These are phyloP conservation scores for Phallus indusiatus DNA, from an alignment of 768 basidiomycete species.

Conservation along the genomic window DNA sequence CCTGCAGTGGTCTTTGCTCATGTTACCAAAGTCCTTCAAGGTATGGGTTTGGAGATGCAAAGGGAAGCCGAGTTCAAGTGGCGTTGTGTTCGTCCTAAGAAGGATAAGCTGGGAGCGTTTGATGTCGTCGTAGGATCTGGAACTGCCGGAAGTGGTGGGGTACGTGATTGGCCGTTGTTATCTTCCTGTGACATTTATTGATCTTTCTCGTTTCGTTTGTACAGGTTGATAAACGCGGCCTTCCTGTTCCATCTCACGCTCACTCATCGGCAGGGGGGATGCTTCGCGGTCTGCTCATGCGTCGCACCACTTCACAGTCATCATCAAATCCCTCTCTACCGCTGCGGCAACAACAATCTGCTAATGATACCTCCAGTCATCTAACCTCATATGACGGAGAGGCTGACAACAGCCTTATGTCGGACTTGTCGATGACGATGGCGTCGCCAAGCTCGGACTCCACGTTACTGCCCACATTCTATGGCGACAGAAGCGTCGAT, in stretches of 20 bases:
- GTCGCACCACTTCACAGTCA: constrained; percentile 83
- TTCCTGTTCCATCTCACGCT: constrained; percentile 73
- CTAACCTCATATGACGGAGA: constrained; percentile 31
- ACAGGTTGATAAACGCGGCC: constrained; percentile 82
- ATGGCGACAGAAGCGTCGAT: constrained; percentile 75
- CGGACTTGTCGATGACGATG: constrained; percentile 17
- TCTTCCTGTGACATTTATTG: constrained; percentile 9
- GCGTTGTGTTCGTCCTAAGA: constrained; percentile 73
- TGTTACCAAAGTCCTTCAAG: constrained; percentile 66
- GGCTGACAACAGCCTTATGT: constrained; percentile 25
- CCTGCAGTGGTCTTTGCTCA: constrained; percentile 87
- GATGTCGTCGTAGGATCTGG: constrained; percentile 22
- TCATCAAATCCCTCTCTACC: constrained; percentile 26
- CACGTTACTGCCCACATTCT: constrained; percentile 43
- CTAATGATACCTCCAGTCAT: constrained; percentile 20
- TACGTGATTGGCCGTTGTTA: constrained; percentile 31
- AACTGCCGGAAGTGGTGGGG: constrained; percentile 44
- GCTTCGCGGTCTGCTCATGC: constrained; percentile 82
- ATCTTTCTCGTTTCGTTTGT: constrained; percentile 10
- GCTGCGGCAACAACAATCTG: constrained; percentile 16
- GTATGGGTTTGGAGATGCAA: constrained; percentile 87
- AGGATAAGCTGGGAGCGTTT: constrained; percentile 41
- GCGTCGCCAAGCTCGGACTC: constrained; percentile 19
- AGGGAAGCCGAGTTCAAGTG: constrained; percentile 88
- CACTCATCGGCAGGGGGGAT: constrained; percentile 63